These are phyloP conservation scores for Stephania japonica DNA, from an alignment of 164 flowering plant genomes.

Conservation along the genomic window DNA sequence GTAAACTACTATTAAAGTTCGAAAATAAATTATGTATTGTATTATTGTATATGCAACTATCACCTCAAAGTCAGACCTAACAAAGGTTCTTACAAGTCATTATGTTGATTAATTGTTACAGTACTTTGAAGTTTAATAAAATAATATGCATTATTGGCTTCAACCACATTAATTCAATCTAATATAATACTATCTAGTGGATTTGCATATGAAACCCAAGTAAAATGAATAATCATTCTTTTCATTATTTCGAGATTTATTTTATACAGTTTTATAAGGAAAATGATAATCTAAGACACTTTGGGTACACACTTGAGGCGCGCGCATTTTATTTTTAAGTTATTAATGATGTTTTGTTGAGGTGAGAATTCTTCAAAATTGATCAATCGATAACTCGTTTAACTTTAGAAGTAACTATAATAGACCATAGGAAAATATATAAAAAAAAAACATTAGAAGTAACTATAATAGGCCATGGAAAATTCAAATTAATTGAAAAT, in stretches of 20 bases:
- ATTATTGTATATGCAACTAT: not conserved
- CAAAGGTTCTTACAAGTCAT: conserved; percentile 2
- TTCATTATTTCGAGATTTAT: not conserved
- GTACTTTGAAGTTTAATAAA: not conserved
- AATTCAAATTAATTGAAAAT: not conserved
- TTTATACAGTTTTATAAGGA: not conserved
- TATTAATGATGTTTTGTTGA: too few species aligned
- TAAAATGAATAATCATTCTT: not conserved
- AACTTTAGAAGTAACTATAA: too few species aligned
- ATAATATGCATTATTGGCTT: not conserved
- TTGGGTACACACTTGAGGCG: too few species aligned
- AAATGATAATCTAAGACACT: too few species aligned
- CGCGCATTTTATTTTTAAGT: too few species aligned
- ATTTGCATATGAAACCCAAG: not conserved
- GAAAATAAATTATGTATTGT: not conserved
- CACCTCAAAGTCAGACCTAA: not conserved
- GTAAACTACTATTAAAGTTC: not conserved
- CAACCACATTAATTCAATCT: not conserved
- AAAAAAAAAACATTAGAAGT: too few species aligned
- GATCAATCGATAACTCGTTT: too few species aligned
- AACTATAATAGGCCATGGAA: too few species aligned
- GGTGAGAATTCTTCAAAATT: too few species aligned
- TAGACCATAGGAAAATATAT: too few species aligned
- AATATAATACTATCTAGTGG: not conserved
- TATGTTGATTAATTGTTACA: not conserved